Percentiles rank a stretch among this genome's conserved stretches.
phyloP scores from a whole-genome alignment of 108 stramenopile genomes.

The Aureococcus anophagefferens region DNA sequence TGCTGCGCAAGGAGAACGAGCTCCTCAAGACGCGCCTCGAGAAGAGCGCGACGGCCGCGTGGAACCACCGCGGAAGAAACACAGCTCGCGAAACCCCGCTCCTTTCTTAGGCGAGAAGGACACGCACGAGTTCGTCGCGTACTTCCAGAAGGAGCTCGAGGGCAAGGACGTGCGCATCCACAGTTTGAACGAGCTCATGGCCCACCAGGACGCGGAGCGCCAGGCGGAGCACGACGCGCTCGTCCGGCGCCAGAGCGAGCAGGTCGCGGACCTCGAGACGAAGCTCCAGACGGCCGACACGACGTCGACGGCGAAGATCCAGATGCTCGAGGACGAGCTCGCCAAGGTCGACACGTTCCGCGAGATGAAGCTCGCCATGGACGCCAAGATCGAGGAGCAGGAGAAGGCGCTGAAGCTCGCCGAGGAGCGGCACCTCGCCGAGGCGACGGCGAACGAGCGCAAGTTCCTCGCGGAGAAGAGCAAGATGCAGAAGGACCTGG shows the following conservation, averaged over 20 bases:
- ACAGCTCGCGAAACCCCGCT: too few species aligned
- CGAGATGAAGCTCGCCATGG: slow-evolving; percentile 19
- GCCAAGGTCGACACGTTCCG: slow-evolving; percentile 17
- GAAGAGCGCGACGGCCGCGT: too few species aligned
- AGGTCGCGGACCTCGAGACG: slow-evolving; percentile 1
- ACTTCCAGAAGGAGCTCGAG: slow-evolving; percentile 48
- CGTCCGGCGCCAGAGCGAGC: too few species aligned
- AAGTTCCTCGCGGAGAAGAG: slow-evolving; percentile 36
- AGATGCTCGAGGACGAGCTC: slow-evolving; percentile 8
- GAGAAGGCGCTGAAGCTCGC: not conserved
- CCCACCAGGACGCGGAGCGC: too few species aligned
- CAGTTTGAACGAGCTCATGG: slow-evolving; percentile 28
- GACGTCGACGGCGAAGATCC: not conserved
- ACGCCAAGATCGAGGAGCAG: slow-evolving; percentile 25
- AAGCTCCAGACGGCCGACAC: slow-evolving; percentile 28
- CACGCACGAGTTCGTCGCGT: slow-evolving; percentile 54
- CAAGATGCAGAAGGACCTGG: slow-evolving; percentile 23
- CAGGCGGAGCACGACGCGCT: too few species aligned
- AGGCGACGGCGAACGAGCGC: slow-evolving; percentile 25
- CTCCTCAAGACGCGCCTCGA: slow-evolving; percentile 22
- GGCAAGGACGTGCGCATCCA: slow-evolving; percentile 35
- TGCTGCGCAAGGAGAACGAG: slow-evolving; percentile 29
- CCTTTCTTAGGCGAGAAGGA: too few species aligned
- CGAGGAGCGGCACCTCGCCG: slow-evolving; percentile 17
- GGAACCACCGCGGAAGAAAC: too few species aligned